Evolutionary conservation across 805 yeast genomes (phyloP).

Genomic region (Debaryomyces castellii): DNA sequence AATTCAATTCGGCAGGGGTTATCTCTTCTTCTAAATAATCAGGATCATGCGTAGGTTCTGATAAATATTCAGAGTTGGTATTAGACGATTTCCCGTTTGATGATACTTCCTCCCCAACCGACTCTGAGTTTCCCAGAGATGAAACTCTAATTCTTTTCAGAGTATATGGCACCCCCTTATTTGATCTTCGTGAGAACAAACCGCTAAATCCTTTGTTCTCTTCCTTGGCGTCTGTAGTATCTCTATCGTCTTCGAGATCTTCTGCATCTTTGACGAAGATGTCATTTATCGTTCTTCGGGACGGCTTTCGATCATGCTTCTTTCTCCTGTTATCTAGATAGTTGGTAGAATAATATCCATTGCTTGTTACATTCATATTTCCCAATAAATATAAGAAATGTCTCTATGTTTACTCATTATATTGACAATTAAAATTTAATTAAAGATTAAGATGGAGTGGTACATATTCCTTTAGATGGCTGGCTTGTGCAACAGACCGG

Average conservation of each 20-base stretch:
- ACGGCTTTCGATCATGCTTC: not conserved
- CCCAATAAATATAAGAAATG: too few relatives aligned
- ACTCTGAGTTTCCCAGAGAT: not conserved
- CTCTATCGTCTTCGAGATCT: not conserved
- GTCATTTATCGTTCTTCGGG: not conserved
- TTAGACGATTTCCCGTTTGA: slow-evolving; percentile 8
- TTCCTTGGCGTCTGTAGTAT: too few relatives aligned
- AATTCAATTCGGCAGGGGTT: slow-evolving; percentile 40
- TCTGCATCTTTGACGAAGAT: not conserved
- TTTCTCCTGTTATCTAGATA: slow-evolving; percentile 26
- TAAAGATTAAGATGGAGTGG: not conserved
- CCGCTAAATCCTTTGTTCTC: not conserved
- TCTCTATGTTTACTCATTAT: too few relatives aligned
- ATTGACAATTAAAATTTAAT: not conserved
- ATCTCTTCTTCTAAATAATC: slow-evolving; percentile 29
- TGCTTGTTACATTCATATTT: slow-evolving; percentile 40
- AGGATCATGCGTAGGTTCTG: slow-evolving; percentile 13
- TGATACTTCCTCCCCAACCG: not conserved
- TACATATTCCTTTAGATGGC: not conserved
- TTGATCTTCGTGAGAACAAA: not conserved
- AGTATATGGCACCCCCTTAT: not conserved
- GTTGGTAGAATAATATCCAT: slow-evolving; percentile 39
- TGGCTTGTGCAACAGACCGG: slow-evolving; percentile 2
- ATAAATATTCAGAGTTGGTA: slow-evolving; percentile 3
- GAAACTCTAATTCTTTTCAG: not conserved